Base-by-base conservation (phyloP, 306 rosid genomes). In the Carpinus viminea region DNA sequence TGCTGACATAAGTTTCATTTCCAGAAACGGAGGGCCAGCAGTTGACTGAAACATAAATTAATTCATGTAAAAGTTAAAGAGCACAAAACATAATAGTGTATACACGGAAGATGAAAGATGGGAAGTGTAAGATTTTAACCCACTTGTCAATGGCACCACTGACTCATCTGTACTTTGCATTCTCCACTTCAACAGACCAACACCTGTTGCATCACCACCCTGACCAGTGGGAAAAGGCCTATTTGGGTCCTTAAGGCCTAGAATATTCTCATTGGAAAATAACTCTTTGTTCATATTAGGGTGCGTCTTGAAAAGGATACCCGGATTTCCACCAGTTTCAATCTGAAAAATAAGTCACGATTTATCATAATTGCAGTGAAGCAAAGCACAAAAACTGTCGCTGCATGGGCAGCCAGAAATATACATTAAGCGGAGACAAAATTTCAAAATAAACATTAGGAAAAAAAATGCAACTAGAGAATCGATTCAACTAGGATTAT, bases 11-110 rank as follows among this genome's bases (percentile, higher is more conserved):
- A 79, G 97, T 95, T 81, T 93, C 99, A 83, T 89, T 91, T 78
- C 99, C 98, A 85, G 97, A 96, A 82, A 90, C 91, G 56, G 98
- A 90, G 73, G 99, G 99, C 99, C 97, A 96, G 82, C 99, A 96
- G 86, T 93, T 96, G 87, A 96, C 99, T 93, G 94, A 84, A 91
- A 80, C 68, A 75, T 54, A 74, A 55, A 83, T 26, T 70, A 45
- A 76, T 2, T 51, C 76, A 80, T 72, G 43, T 66, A 55, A 88
- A 77, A 46, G 28, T 45, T 56, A 3, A 48, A 50, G 28, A 54
- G 51, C 71, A 79, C 34, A 31, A 2, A 31, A 31, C 34, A 31
- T 31, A 31, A 31, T 24, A 68, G 6, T 45, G 47, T 36, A 76
- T 68, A 78, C 36, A 24, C 60, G 48, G 21, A 55, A 70, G 55